Conservation (phyloP, 2,329 filamentous ascomycete species). For the Geosmithia flava region DNA sequence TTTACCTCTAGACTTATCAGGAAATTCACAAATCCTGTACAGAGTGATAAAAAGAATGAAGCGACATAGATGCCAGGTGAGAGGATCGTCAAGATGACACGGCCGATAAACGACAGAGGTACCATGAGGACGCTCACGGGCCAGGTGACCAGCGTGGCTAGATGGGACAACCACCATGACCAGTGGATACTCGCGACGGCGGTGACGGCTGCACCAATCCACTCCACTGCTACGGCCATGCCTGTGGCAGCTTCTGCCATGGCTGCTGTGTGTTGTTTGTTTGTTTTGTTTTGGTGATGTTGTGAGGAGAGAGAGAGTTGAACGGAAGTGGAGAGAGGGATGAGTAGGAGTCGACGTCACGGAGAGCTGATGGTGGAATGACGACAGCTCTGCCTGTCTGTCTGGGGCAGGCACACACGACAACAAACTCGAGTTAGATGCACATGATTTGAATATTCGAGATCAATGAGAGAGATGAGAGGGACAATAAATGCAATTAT, state of each 20-base stretch:
- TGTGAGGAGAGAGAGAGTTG: background rate
- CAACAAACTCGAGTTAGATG: too few species aligned
- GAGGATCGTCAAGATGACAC: slow-evolving; percentile 16
- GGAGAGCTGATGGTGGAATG: background rate
- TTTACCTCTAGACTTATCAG: slow-evolving; percentile 22
- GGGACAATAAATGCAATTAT: too few species aligned
- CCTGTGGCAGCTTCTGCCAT: slow-evolving; percentile 2
- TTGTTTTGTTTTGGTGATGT: background rate
- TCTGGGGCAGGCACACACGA: too few species aligned
- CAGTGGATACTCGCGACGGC: slow-evolving; percentile 12
- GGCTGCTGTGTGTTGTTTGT: background rate
- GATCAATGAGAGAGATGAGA: too few species aligned
- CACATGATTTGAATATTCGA: too few species aligned
- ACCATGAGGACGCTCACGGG: slow-evolving; percentile 16
- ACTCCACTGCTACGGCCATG: slow-evolving; percentile 10
- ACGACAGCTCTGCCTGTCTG: background rate
- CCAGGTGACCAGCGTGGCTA: slow-evolving; percentile 12
- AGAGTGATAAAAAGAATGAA: slow-evolving; percentile 12
- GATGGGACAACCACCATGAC: slow-evolving; percentile 6
- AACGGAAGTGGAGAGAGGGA: background rate
- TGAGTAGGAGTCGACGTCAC: background rate
- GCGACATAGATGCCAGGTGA: slow-evolving; percentile 23
- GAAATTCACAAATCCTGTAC: slow-evolving; percentile 12
- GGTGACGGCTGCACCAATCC: slow-evolving; percentile 12
- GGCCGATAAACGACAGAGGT: slow-evolving; percentile 15